Conservation (phyloP, 805 yeast genomes). For the Naumovozyma castellii region DNA sequence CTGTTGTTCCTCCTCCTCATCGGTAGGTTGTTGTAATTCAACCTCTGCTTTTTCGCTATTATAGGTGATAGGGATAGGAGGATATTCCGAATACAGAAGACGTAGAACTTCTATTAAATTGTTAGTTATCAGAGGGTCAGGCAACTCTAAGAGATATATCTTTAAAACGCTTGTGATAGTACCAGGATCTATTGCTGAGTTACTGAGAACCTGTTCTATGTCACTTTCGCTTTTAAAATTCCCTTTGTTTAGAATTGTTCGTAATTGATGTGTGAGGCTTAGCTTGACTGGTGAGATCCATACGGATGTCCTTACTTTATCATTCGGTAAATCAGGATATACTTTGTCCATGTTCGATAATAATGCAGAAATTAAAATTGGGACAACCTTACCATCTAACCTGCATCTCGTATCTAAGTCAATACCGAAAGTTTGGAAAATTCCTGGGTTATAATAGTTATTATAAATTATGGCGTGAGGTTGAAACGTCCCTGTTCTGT, state of each 20-base stretch:
- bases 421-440: slow-evolving; percentile 69
- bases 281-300: slow-evolving; percentile 66
- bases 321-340: slow-evolving; percentile 63
- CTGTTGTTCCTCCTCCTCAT: slow-evolving; percentile 18
- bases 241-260: slow-evolving; percentile 40
- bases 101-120: slow-evolving; percentile 58
- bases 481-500: slow-evolving; percentile 62
- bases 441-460: slow-evolving; percentile 64
- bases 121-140: slow-evolving; percentile 62
- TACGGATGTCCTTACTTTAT: slow-evolving; percentile 52
- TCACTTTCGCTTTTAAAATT: slow-evolving; percentile 28
- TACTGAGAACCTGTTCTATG: slow-evolving; percentile 26
- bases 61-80: slow-evolving; percentile 18
- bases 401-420: slow-evolving; percentile 64
- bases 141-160: slow-evolving; percentile 67
- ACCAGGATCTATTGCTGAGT: slow-evolving; percentile 38
- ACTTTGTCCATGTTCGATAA: slow-evolving; percentile 57
- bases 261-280: slow-evolving; percentile 48
- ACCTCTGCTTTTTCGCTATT: slow-evolving; percentile 7
- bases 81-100: slow-evolving; percentile 50
- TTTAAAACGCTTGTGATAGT: slow-evolving; percentile 61
- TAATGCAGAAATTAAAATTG: slow-evolving; percentile 52
- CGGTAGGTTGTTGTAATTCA: neutral
- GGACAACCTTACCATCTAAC: slow-evolving; percentile 64
- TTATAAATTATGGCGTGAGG: slow-evolving; percentile 71